Conservation (phyloP, 2,329 filamentous ascomycete genomes). For the Emydomyces testavorans region DNA sequence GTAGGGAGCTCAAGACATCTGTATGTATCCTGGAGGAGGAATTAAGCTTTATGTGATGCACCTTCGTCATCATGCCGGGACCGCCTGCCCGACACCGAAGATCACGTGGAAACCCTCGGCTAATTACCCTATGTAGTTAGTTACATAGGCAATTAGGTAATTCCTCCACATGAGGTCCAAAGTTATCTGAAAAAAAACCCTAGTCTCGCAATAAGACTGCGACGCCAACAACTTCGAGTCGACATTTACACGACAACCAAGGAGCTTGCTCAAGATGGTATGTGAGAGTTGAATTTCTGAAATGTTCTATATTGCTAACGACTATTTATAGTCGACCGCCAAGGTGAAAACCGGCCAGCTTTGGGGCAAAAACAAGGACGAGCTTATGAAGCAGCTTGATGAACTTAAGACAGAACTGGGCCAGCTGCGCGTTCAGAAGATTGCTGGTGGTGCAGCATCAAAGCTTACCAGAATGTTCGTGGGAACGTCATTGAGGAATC, state of each 20-base stretch:
- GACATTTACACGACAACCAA: constrained; percentile 38
- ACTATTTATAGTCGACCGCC: constrained; percentile 43
- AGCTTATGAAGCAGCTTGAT: constrained; percentile 86
- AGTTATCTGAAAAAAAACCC: constrained; percentile 29
- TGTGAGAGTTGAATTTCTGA: constrained; percentile 17
- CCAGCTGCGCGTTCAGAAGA: constrained; percentile 96
- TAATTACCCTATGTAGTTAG: no score
- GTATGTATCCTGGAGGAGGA: no score
- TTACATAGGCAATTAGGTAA: no score
- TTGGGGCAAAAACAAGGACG: constrained; percentile 99
- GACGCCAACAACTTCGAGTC: constrained; percentile 32
- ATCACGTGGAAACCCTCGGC: no score
- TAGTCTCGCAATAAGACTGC: constrained; percentile 37
- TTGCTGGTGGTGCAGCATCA: constrained; percentile 76
- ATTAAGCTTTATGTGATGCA: no score
- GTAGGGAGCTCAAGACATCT: no score
- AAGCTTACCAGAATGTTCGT: constrained; percentile 97
- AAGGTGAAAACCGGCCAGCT: constrained; percentile 93
- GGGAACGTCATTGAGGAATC: background rate
- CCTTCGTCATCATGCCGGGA: no score
- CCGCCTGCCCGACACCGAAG: no score
- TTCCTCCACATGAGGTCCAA: no score
- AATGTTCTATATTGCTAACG: constrained; percentile 1
- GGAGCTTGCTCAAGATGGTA: constrained; percentile 36
- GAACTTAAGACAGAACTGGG: constrained; percentile 95